A percentile compares a stretch with the other conserved stretches of the same genome.
Evolutionary conservation across 2,329 filamentous ascomycete species (phyloP).

Genomic region (Colletotrichum sojae): DNA sequence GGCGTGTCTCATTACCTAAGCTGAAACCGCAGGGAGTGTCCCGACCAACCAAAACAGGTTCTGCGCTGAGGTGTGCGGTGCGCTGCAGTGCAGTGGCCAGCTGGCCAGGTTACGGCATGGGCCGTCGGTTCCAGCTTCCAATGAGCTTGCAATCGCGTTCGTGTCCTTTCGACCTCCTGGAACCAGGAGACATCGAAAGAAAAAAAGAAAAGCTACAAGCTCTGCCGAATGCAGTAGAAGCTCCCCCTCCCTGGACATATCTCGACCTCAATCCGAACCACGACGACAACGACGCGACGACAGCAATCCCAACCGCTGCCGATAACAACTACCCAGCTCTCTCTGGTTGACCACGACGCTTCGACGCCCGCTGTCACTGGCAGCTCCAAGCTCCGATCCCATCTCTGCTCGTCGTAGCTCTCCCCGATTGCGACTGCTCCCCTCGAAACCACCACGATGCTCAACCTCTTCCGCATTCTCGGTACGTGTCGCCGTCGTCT

Average conservation of each 20-base stretch:
- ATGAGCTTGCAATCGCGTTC: slow-evolving; percentile 46
- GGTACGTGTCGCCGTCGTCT: slow-evolving; percentile 55
- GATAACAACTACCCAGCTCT: not conserved
- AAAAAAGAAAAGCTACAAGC: slow-evolving; percentile 27
- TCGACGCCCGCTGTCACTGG: slow-evolving; percentile 26
- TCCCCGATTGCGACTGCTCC: slow-evolving; percentile 14
- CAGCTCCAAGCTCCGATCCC: slow-evolving; percentile 34
- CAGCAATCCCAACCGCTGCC: not conserved
- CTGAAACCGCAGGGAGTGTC: slow-evolving; percentile 15
- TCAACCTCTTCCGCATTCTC: slow-evolving; percentile 72
- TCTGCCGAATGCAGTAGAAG: slow-evolving; percentile 30
- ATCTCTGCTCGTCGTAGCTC: slow-evolving; percentile 1
- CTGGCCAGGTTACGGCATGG: slow-evolving; percentile 31
- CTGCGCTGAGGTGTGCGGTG: not conserved
- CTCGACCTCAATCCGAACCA: slow-evolving; percentile 6
- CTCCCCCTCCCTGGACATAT: slow-evolving; percentile 24
- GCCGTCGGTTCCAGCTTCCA: slow-evolving; percentile 40
- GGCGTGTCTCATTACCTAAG: slow-evolving; percentile 17
- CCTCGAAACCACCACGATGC: slow-evolving; percentile 56
- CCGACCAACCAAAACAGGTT: not conserved
- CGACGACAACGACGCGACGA: slow-evolving; percentile 18
- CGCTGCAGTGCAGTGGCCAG: not conserved
- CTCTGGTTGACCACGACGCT: slow-evolving; percentile 13
- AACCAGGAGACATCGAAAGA: slow-evolving; percentile 11
- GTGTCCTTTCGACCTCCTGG: slow-evolving; percentile 44